Evolutionary conservation across 2,329 filamentous ascomycete genomes (phyloP), one percentile per base, ranked within the genome.

Genomic region (Coniochaeta sp.): DNA sequence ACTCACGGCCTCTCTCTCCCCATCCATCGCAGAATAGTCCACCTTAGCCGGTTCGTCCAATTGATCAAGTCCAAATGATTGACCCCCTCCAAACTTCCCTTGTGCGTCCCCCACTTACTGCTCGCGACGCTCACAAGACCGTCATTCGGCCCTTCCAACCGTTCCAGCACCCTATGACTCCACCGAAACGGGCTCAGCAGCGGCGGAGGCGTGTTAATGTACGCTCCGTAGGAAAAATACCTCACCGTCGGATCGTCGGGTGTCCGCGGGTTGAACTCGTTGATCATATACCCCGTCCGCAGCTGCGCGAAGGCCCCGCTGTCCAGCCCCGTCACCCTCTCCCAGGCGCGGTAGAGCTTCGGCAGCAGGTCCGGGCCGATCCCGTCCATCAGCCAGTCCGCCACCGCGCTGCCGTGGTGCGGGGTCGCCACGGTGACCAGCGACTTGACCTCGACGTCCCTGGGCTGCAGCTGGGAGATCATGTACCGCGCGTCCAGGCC

Each of bases 61-160:
- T 89, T 88, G 64, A 89, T 88, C 59, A 88, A 70, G 66, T 88
- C 85, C 28, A 88, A 71, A 67, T 89, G 86, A 66, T 80, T 86
- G 7, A 87, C 84, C 1, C 77, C 80, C 5, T 86, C 71, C 60
- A 89, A 69, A 1, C 86, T 88, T 4, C 86, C 86, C 67, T 85
- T 82, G 69, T 89, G 88, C 11, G 76, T 76, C 7, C 86, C 86
- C 84, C 85, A 88, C 61, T 76, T 75, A 54, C 82, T 81, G 67
- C 85, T 88, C 58, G 76, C 73, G 12, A 88, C 84, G 68, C 84
- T 91, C 14, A 89, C 86, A n/a, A 89, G 73, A 1, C 86, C 86
- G 66, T 89, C 86, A 64, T 89, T 89, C 17, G 81, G 76, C 0
- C 86, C 86, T 67, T 88, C 85, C 0, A 68, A 66, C 40, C 73